These are phyloP conservation scores for Trichophyton simii DNA, from an alignment of 2,329 filamentous ascomycete species.

Conservation along the genomic window DNA sequence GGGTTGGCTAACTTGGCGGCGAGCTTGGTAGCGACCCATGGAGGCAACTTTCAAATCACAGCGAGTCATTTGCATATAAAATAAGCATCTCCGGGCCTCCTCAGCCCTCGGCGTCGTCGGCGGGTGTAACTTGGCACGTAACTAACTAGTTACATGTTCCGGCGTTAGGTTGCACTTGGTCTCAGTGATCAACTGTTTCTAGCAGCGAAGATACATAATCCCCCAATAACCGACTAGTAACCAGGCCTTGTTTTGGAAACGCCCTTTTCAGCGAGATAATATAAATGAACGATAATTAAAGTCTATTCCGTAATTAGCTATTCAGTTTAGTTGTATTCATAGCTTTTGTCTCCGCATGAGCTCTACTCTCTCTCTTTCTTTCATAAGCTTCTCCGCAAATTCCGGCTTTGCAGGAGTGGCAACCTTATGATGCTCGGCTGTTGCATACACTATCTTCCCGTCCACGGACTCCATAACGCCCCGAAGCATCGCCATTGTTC, in stretches of 20 bases:
- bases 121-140: background rate
- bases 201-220: background rate
- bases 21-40: background rate
- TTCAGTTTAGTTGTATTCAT: background rate
- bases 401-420: constrained; percentile 30
- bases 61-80: too few species aligned
- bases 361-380: constrained; percentile 1
- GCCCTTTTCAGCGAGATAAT: too few species aligned
- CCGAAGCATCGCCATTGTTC: constrained; percentile 41
- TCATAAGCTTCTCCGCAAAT: constrained; percentile 20
- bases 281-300: too few species aligned
- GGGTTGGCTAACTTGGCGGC: background rate
- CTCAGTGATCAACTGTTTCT: too few species aligned
- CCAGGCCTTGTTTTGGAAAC: too few species aligned
- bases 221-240: too few species aligned
- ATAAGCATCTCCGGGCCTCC: background rate
- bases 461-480: constrained; percentile 40
- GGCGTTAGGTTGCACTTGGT: background rate
- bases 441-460: constrained; percentile 37
- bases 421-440: constrained; percentile 43
- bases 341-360: background rate
- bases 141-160: background rate
- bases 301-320: background rate
- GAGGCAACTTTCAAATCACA: background rate
- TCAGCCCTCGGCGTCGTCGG: background rate